Evolutionary conservation across 768 basidiomycete genomes (phyloP).

Genomic region (Suillus lakei): DNA sequence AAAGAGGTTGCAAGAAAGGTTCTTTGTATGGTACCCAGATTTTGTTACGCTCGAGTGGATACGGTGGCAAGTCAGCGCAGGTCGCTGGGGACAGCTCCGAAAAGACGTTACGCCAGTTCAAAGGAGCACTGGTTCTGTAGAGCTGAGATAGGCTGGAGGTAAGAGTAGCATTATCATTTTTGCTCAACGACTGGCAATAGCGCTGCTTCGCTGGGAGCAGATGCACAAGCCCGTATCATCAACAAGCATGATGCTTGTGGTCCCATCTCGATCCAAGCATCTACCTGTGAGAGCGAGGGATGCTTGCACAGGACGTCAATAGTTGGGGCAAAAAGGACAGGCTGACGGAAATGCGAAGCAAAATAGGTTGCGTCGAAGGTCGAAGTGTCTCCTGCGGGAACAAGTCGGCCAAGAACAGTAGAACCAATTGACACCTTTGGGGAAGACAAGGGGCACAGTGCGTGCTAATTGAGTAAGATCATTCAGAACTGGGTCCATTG

Average conservation of each 20-base stretch:
- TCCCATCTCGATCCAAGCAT: conserved; percentile 44
- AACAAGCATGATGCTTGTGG: conserved; percentile 50
- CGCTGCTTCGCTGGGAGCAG: conserved; percentile 35
- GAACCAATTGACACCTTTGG: conserved; percentile 68
- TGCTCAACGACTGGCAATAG: conserved; percentile 58
- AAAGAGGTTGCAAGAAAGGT: conserved; percentile 4
- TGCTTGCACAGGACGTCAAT: conserved; percentile 45
- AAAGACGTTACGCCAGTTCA: conserved; percentile 65
- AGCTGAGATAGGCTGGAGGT: conserved; percentile 51
- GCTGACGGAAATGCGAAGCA: conserved; percentile 58
- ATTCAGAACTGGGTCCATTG: conserved; percentile 62
- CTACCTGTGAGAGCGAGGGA: conserved; percentile 32
- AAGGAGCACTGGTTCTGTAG: conserved; percentile 43
- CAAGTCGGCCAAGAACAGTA: conserved; percentile 57
- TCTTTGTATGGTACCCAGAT: conserved; percentile 62
- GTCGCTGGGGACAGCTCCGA: conserved; percentile 44
- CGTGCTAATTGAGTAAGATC: conserved; percentile 48
- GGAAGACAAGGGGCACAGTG: conserved; percentile 41
- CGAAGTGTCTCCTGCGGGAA: conserved; percentile 53
- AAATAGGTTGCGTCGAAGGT: conserved; percentile 60
- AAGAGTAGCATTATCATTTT: conserved; percentile 47
- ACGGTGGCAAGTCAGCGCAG: conserved; percentile 61
- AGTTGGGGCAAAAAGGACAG: conserved; percentile 59
- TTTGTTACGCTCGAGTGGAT: conserved; percentile 59
- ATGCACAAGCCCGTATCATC: conserved; percentile 48